Percentiles rank a stretch among this genome's conserved stretches.
These are phyloP conservation scores for Solanum peruvianum DNA, from an alignment of 257 asterid species.

Conservation along the genomic window DNA sequence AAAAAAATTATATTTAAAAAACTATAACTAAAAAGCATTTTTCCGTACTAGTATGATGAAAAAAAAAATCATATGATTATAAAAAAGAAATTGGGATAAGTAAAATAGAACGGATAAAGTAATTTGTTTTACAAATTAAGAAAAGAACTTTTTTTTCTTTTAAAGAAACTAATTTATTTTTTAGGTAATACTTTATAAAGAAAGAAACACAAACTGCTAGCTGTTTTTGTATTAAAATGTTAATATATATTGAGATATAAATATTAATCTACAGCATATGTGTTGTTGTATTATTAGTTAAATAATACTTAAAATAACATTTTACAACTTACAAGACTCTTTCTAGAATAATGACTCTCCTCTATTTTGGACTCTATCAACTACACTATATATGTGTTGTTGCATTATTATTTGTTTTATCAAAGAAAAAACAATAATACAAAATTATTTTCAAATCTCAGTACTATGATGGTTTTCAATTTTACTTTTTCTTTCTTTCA, in stretches of 20 bases:
- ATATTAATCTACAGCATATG: not conserved
- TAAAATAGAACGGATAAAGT: no score
- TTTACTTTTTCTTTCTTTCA: not conserved
- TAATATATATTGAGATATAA: not conserved
- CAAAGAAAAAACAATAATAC: not conserved
- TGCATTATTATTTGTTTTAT: not conserved
- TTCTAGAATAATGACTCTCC: not conserved
- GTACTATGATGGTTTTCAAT: not conserved
- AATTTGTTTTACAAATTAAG: not conserved
- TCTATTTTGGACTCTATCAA: not conserved
- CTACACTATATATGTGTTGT: not conserved
- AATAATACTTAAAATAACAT: not conserved
- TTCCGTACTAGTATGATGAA: not conserved
- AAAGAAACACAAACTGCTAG: not conserved
- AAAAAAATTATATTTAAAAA: no score
- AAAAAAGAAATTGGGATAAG: no score
- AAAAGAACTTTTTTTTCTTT: not conserved
- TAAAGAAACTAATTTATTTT: not conserved
- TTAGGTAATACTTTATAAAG: not conserved
- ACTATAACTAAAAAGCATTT: no score
- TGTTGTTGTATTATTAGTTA: not conserved
- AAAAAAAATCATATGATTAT: no score
- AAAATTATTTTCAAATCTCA: not conserved
- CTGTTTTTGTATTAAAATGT: not conserved
- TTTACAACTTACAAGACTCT: not conserved